Conservation (phyloP, 2,329 filamentous ascomycete species). For the Phaeophleospora eucalypticola region DNA sequence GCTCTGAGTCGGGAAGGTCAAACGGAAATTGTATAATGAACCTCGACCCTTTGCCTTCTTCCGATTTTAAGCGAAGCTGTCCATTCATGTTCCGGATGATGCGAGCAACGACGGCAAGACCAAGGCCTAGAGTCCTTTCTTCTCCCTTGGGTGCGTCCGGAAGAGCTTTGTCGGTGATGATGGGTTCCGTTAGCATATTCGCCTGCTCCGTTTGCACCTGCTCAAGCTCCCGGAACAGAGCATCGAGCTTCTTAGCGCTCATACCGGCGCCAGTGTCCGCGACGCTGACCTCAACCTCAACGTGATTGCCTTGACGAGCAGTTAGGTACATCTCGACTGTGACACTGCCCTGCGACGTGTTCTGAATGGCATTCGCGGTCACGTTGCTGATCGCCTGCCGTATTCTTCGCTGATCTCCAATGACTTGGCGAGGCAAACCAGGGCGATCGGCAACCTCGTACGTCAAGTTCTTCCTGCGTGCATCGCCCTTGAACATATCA, state of each 20-base stretch:
- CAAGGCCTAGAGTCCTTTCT: constrained; percentile 64
- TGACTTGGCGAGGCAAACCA: constrained; percentile 65
- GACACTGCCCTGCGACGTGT: constrained; percentile 65
- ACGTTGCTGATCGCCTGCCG: constrained; percentile 79
- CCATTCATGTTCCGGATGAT: constrained; percentile 89
- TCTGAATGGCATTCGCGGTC: constrained; percentile 77
- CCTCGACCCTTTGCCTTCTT: constrained; percentile 74
- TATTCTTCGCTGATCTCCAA: constrained; percentile 76
- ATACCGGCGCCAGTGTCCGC: constrained; percentile 71
- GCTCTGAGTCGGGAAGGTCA: constrained; percentile 50
- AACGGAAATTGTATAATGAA: constrained; percentile 81
- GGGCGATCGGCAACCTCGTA: constrained; percentile 66
- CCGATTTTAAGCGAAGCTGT: constrained; percentile 77
- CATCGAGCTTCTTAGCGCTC: constrained; percentile 53
- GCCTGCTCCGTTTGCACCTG: constrained; percentile 61
- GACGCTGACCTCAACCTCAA: constrained; percentile 68
- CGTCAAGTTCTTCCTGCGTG: constrained; percentile 67
- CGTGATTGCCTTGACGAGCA: constrained; percentile 50
- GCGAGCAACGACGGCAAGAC: constrained; percentile 81
- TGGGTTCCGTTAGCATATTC: constrained; percentile 39
- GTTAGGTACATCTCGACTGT: constrained; percentile 65
- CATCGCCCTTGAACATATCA: constrained; percentile 68
- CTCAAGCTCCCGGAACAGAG: constrained; percentile 58
- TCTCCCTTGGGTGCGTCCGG: constrained; percentile 29
- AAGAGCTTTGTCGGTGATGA: constrained; percentile 28